Conservation (phyloP, 805 yeast genomes). For the Metschnikowia reukaufii region DNA sequence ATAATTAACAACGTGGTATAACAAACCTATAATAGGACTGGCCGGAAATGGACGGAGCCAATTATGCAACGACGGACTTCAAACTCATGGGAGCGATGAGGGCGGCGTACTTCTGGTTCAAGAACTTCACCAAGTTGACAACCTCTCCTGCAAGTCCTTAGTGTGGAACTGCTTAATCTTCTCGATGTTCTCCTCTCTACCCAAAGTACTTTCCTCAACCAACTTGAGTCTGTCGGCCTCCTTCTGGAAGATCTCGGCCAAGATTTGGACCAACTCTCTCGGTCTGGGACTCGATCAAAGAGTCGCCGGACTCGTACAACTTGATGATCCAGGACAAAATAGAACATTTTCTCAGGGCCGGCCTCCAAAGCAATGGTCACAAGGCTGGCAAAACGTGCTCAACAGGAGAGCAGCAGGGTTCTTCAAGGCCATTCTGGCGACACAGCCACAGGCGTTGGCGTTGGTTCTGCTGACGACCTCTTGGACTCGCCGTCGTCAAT, state of each 20-base stretch:
- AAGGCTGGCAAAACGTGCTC: conserved; percentile 71
- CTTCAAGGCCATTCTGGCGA: conserved; percentile 83
- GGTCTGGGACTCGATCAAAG: conserved; percentile 53
- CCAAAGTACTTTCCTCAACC: conserved; percentile 72
- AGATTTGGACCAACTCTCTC: conserved; percentile 64
- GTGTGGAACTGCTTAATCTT: conserved; percentile 75
- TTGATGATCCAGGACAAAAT: conserved; percentile 74
- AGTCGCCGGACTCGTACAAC: conserved; percentile 65
- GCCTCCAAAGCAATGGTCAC: conserved; percentile 75
- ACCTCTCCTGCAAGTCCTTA: conserved; percentile 64
- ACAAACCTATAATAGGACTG: too few relatives aligned
- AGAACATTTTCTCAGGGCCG: conserved; percentile 94
- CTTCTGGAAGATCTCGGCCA: conserved; percentile 69
- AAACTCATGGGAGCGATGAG: conserved; percentile 56
- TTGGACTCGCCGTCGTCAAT: conserved; percentile 71
- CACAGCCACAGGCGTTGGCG: conserved; percentile 97
- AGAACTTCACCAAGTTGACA: conserved; percentile 66
- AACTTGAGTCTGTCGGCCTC: conserved; percentile 73
- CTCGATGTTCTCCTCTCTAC: conserved; percentile 81
- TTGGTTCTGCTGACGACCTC: conserved; percentile 80
- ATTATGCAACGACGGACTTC: conserved; percentile 41
- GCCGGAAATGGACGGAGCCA: background rate
- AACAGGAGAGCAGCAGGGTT: conserved; percentile 71
- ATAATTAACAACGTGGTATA: background rate
- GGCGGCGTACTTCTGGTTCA: conserved; percentile 66